Evolutionary conservation across 306 rosid species (phyloP).

Genomic region (Abrus pulchellus): DNA sequence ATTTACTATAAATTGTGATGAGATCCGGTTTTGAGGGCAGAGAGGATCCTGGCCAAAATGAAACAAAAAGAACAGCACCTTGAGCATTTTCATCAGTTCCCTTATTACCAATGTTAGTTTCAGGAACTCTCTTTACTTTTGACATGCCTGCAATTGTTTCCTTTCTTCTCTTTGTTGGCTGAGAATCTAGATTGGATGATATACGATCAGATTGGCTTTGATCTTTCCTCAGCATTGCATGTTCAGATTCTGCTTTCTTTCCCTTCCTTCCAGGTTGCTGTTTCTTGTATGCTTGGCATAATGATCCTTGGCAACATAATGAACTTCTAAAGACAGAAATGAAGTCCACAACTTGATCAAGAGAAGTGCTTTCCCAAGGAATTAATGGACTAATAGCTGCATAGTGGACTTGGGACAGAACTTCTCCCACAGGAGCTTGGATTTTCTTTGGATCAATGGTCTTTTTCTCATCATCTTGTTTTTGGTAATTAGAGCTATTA

Average conservation of each 20-base stretch:
- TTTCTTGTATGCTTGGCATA: constrained; percentile 50
- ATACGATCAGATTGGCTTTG: constrained; percentile 34
- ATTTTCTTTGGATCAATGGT: constrained; percentile 58
- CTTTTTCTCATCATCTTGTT: constrained; percentile 47
- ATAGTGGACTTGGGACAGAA: constrained; percentile 58
- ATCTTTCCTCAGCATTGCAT: constrained; percentile 39
- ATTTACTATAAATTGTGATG: constrained; percentile 58
- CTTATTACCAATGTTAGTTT: constrained; percentile 37
- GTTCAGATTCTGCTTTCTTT: constrained; percentile 56
- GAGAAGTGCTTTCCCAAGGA: constrained; percentile 45
- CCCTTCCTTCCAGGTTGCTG: constrained; percentile 62
- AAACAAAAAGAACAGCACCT: constrained; percentile 57
- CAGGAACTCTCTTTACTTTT: constrained; percentile 40
- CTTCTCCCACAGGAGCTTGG: constrained; percentile 51
- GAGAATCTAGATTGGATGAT: constrained; percentile 46
- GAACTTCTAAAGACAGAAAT: constrained; percentile 66
- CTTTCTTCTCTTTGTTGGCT: constrained; percentile 49
- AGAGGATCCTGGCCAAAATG: constrained; percentile 68
- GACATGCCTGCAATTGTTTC: constrained; percentile 26
- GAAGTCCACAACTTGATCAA: constrained; percentile 56
- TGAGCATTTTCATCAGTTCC: constrained; percentile 38
- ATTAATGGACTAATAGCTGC: constrained; percentile 58
- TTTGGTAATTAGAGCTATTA: constrained; percentile 46
- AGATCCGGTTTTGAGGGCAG: constrained; percentile 78
- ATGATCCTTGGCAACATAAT: constrained; percentile 58